Base-by-base conservation (phyloP, 331 rosid species). In the Quercus lobata region DNA sequence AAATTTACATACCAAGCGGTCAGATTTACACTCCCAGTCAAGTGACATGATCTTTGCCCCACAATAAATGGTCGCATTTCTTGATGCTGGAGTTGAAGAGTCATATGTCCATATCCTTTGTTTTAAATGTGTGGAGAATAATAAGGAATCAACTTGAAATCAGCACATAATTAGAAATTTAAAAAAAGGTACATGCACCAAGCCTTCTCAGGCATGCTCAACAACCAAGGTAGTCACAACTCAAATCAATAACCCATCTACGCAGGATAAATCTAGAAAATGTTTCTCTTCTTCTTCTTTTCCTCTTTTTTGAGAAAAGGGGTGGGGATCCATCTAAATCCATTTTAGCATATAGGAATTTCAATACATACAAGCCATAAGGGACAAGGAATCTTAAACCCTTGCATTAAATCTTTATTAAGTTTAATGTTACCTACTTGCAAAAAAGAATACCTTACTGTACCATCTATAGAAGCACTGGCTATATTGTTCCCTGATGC, bases 11-110 rank as follows among this genome's bases (percentile, higher is more conserved):
- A 95, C 98, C 91, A 95, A 81, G 82, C 97, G 95, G 68, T 92
- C 97, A 27, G 98, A 95, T 90, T 95, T 95, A 82, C 97, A 92
- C 77, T 95, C 98, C 98, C 97, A 95, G 77, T 95, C 98, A 77
- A 95, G 95, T 6, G 98, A 95, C 90, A 91, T 74, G 30, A 92
- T 89, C 85, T 95, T 94, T 27, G 98, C 86, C 76, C 97, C 98
- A 80, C 98, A 92, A 80, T 92, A 95, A 60, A 95, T 95, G 73
- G 98, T 95, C 76, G 98, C 98, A 84, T 95, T 95, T 90, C 98
- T 91, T 49, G 97, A 92, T 55, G 88, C 92, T 11, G 98, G 88
- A 77, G 97, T 90, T 83, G 97, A 90, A 24, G 96, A 82, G 82
- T 95, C 98, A 65, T 92, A 95, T 4, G 97, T 90, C 98, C 98